Percentiles rank a stretch among this genome's conserved stretches.
phyloP scores from a whole-genome alignment of 2,329 filamentous ascomycete genomes.

The Claviceps citrina region DNA sequence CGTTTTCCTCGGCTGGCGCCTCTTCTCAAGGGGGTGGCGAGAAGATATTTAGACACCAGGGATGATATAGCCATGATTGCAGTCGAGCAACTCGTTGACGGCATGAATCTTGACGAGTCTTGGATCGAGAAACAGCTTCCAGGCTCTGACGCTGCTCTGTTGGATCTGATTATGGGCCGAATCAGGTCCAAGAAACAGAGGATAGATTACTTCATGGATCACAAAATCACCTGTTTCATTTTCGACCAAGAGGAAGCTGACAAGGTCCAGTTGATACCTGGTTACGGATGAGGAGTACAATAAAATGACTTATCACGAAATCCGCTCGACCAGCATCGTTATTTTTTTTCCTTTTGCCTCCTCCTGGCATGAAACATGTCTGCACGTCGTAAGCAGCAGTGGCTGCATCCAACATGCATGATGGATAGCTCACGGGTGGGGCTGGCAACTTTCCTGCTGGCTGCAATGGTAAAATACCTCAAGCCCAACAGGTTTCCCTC shows the following conservation, averaged over 20 bases:
- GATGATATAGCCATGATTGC: conserved; percentile 14
- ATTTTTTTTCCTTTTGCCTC: too few relatives aligned
- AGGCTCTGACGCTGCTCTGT: conserved; percentile 2
- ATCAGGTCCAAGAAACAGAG: conserved; percentile 8
- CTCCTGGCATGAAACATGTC: too few relatives aligned
- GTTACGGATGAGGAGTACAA: conserved; percentile 9
- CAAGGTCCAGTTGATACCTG: conserved; percentile 8
- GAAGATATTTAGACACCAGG: conserved; percentile 8
- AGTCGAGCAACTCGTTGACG: conserved; percentile 14
- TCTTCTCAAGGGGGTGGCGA: conserved; percentile 6
- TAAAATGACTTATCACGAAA: too few relatives aligned
- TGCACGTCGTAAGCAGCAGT: too few relatives aligned
- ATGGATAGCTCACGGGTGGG: too few relatives aligned
- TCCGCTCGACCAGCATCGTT: too few relatives aligned
- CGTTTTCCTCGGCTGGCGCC: conserved; percentile 11
- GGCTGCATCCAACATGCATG: too few relatives aligned
- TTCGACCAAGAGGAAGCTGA: conserved; percentile 9
- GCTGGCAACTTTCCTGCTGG: too few relatives aligned
- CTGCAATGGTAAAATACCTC: too few relatives aligned
- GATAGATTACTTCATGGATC: conserved; percentile 12
- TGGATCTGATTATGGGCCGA: conserved; percentile 7
- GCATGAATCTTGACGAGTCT: conserved; percentile 12
- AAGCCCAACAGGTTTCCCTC: too few relatives aligned
- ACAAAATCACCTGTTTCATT: conserved; percentile 13
- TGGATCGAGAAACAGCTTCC: conserved; percentile 9